Conservation (phyloP, 345 rosid species). For the Atalantia buxifolia region DNA sequence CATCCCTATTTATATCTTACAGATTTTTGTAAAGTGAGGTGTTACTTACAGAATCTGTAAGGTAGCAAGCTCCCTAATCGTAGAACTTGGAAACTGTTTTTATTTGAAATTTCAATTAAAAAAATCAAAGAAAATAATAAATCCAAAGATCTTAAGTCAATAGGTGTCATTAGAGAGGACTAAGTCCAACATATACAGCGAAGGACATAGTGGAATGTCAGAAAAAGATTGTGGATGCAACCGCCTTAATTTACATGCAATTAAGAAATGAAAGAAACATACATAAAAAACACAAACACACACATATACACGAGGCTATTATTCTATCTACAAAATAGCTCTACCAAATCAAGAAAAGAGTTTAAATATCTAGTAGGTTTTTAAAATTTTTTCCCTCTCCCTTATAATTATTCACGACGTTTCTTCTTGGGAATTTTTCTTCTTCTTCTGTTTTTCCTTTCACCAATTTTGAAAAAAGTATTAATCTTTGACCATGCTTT, state of each 20-base stretch:
- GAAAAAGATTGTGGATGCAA: not conserved
- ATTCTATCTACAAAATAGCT: not conserved
- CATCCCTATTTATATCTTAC: too few relatives aligned
- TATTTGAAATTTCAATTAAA: not conserved
- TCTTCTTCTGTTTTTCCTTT: not conserved
- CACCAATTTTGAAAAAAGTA: not conserved
- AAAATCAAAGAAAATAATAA: not conserved
- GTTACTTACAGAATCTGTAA: too few relatives aligned
- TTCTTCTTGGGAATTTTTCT: not conserved
- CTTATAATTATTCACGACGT: not conserved
- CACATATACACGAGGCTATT: not conserved
- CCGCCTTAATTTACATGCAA: not conserved
- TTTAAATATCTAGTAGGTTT: not conserved
- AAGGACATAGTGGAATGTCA: not conserved
- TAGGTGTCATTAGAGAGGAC: not conserved
- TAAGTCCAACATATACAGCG: conserved; percentile 10
- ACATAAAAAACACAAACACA: not conserved
- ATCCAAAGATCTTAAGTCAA: not conserved
- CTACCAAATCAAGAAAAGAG: not conserved
- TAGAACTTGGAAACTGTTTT: not conserved
- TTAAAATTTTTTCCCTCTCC: not conserved
- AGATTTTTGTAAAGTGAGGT: too few relatives aligned
- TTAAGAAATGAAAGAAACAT: not conserved
- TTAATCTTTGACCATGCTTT: not conserved
- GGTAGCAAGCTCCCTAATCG: too few relatives aligned